Conservation (phyloP, 2,329 filamentous ascomycete species). For the Diaporthe citriasiana region DNA sequence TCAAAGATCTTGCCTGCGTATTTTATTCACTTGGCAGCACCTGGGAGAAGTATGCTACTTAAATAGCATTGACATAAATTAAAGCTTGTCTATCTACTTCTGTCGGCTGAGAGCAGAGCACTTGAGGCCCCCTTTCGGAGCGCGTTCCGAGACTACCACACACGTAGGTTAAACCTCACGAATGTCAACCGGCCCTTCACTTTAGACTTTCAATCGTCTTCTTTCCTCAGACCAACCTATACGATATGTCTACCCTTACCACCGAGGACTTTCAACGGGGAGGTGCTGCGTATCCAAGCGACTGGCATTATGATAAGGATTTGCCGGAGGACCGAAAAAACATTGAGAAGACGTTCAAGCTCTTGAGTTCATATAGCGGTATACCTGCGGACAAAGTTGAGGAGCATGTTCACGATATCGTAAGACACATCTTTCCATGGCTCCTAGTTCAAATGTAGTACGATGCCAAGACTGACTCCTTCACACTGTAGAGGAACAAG, state of each 20-base stretch:
- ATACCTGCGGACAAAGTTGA: slow-evolving; percentile 46
- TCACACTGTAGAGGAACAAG: slow-evolving; percentile 50
- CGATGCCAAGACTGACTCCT: slow-evolving; percentile 7
- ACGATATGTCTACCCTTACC: slow-evolving; percentile 9
- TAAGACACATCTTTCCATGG: slow-evolving; percentile 30
- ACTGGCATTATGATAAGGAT: slow-evolving; percentile 37
- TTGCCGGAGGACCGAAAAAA: slow-evolving; percentile 39
- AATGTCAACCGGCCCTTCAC: neutral
- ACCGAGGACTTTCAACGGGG: slow-evolving; percentile 17
- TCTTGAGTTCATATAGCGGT: slow-evolving; percentile 46
- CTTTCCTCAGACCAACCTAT: neutral
- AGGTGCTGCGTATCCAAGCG: slow-evolving; percentile 14
- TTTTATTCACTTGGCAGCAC: neutral
- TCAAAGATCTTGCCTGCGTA: neutral
- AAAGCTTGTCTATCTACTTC: neutral
- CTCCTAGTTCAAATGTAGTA: neutral
- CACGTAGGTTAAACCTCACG: neutral
- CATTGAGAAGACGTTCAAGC: slow-evolving; percentile 42
- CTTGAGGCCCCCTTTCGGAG: neutral
- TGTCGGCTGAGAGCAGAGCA: neutral
- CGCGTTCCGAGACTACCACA: neutral
- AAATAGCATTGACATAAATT: slow-evolving; percentile 1
- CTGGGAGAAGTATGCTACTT: neutral
- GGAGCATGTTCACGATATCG: slow-evolving; percentile 44
- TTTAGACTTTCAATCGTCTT: neutral